Percentiles rank a stretch among this genome's conserved stretches.
Evolutionary conservation across 2,329 filamentous ascomycete genomes (phyloP).

Genomic region (Botryotinia calthae): DNA sequence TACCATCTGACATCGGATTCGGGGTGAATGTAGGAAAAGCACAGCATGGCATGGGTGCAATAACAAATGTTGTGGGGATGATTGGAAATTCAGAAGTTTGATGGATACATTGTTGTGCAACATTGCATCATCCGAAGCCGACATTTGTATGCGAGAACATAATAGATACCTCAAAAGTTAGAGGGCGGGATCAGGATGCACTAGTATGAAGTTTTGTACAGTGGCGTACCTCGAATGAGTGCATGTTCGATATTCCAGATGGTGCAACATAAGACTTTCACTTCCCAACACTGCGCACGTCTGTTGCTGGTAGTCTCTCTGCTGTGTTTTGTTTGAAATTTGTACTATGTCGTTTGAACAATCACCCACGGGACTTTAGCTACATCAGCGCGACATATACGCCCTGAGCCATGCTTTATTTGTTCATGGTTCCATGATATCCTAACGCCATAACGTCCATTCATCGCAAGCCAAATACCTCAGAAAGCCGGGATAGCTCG

Average conservation of each 20-base stretch:
- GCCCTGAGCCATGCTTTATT: neutral
- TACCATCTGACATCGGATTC: neutral
- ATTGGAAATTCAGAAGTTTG: no score
- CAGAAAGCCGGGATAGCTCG: constrained; percentile 39
- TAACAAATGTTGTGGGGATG: no score
- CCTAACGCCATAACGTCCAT: constrained; percentile 3
- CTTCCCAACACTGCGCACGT: neutral
- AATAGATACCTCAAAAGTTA: no score
- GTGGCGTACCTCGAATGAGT: neutral
- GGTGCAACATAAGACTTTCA: neutral
- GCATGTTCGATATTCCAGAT: neutral
- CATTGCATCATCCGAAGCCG: no score
- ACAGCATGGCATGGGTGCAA: no score
- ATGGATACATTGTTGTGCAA: no score
- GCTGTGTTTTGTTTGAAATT: neutral
- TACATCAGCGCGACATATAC: neutral
- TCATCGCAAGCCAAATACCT: constrained; percentile 14
- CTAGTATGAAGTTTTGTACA: neutral
- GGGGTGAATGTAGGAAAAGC: neutral
- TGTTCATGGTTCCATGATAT: neutral
- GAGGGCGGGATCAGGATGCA: neutral
- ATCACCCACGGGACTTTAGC: neutral
- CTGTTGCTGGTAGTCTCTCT: neutral
- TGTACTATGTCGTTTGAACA: neutral
- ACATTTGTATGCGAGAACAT: no score